Percentiles rank a stretch among this genome's conserved stretches.
Conservation (phyloP, 129 eudicot genomes). For the Arctium lappa region DNA sequence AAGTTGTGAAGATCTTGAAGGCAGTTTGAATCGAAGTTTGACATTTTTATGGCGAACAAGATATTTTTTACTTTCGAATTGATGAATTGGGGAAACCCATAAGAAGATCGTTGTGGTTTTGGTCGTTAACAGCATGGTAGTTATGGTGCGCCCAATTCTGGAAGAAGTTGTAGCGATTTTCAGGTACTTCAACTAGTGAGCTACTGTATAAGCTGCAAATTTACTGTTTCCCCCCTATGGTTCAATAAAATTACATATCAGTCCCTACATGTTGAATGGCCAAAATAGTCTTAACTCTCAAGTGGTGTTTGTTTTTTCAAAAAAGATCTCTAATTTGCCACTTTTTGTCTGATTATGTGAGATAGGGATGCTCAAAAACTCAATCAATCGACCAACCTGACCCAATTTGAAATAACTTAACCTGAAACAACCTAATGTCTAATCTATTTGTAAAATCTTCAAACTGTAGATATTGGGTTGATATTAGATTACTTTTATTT, state of each 20-base stretch:
- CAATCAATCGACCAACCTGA: too few relatives aligned
- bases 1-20: slow-evolving; percentile 27
- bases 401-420: too few relatives aligned
- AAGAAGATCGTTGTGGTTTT: slow-evolving; percentile 19
- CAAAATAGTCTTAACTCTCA: too few relatives aligned
- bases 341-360: too few relatives aligned
- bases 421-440: too few relatives aligned
- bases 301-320: too few relatives aligned
- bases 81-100: neutral
- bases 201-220: neutral
- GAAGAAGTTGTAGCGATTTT: neutral
- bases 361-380: too few relatives aligned
- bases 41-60: slow-evolving; percentile 3
- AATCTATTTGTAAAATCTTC: too few relatives aligned
- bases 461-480: too few relatives aligned
- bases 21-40: neutral
- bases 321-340: too few relatives aligned
- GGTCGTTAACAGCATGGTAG: slow-evolving; percentile 11
- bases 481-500: too few relatives aligned
- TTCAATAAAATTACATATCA: neutral
- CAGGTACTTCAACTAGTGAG: too few relatives aligned
- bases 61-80: neutral
- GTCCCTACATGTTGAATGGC: neutral
- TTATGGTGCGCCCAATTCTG: neutral
- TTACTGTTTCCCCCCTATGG: neutral